Base-by-base conservation (phyloP, 2,329 filamentous ascomycete species). In the Calonectria pauciramosa region DNA sequence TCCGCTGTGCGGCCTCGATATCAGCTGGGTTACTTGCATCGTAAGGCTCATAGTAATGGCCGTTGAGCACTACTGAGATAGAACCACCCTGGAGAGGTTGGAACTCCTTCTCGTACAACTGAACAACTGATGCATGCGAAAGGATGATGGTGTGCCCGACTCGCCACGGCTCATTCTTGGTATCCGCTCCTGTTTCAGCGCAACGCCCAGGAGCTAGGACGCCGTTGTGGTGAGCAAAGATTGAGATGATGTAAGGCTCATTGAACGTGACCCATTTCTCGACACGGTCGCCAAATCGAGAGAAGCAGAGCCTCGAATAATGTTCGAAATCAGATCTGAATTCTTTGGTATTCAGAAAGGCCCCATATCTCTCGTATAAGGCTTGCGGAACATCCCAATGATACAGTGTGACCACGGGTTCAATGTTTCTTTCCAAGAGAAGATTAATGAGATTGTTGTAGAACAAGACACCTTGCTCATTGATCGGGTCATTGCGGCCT, bases 361-460 rank as follows among this genome's bases (percentile, higher is more conserved):
- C 80, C 2, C 75, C 77, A 36, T 82, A 82, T 5, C 80, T 75
- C 36, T 80, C 79, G 54, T 82, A 77, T 7, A 83, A 71, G 1
- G 60, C 78, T 36, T 81, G 79, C 0, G 80, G 80, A 1, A 71
- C 68, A 73, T 74, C 72, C 60, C 64, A 74, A 41, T 74, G 72
- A 28, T 72, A 67, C 7, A 72, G 23, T 13, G 49, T 68, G 20
- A 68, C 64, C 10, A 32, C 38, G 30, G 91, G 91, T 68, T 86
- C 87, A 76, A 93, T 92, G 41, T 87, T 89, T 20, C 88, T 88
- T 7, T 86, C 89, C 28, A 87, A 82, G 18, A 93, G 85, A 73
- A 90, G 86, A 76, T 92, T 89, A 36, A 91, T 88, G 51, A 93
- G 87, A 65, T 88, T 87, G 78, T 89, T 85, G 81, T 92, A 93